Conservation (phyloP, 2,329 filamentous ascomycete genomes). For the Xylariaceae sp. region DNA sequence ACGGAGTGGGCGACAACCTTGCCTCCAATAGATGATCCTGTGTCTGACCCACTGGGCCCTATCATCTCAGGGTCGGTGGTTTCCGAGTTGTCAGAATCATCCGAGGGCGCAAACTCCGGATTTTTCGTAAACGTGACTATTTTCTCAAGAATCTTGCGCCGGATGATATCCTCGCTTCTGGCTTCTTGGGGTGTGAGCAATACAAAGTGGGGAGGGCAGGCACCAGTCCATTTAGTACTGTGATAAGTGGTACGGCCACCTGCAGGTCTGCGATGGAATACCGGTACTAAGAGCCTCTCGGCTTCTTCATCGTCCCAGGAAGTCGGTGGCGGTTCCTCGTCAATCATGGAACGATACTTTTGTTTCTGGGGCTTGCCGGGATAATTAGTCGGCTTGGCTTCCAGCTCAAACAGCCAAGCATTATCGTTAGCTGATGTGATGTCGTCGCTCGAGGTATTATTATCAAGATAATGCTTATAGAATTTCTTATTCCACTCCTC, state of each 20-base stretch:
- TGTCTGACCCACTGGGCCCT: conserved; percentile 53
- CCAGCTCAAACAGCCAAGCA: conserved; percentile 71
- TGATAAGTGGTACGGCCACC: conserved; percentile 28
- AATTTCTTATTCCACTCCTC: conserved; percentile 83
- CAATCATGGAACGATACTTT: conserved; percentile 47
- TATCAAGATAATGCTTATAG: conserved; percentile 80
- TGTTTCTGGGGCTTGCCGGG: conserved; percentile 45
- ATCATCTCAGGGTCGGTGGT: conserved; percentile 65
- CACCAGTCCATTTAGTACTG: conserved; percentile 32
- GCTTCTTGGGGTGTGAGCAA: conserved; percentile 71
- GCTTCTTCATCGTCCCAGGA: conserved; percentile 58
- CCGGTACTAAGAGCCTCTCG: conserved; percentile 66
- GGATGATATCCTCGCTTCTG: conserved; percentile 62
- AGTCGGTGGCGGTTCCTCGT: conserved; percentile 32
- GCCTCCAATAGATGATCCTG: conserved; percentile 63
- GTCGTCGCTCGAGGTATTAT: conserved; percentile 62
- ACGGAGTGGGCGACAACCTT: conserved; percentile 75
- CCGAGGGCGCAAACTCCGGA: conserved; percentile 54
- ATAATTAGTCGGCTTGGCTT: conserved; percentile 74
- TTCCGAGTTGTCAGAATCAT: conserved; percentile 46
- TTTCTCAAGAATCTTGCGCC: conserved; percentile 74
- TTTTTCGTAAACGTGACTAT: conserved; percentile 73
- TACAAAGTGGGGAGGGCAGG: conserved; percentile 61
- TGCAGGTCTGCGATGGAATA: conserved; percentile 57
- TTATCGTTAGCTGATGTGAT: conserved; percentile 61